Base-by-base conservation (phyloP, 1,284 basidiomycete species). In the Naganishia sp. region DNA sequence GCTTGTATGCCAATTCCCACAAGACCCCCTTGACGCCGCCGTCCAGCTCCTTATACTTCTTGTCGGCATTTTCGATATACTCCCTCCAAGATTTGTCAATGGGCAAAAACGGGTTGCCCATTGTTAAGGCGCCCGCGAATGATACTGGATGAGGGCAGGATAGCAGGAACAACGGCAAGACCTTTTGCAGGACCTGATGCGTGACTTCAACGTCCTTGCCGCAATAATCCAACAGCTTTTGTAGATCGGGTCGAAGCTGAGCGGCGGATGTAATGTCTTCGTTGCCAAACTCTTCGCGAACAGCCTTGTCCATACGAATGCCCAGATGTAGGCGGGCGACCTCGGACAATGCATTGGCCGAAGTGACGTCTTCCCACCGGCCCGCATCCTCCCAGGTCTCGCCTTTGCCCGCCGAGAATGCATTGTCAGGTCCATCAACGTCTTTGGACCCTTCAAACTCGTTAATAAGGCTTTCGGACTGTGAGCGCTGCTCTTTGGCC, bases 71-170 rank as follows among this genome's bases (percentile, higher is more conserved):
- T 43, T 83, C 80, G 28, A 96, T 76, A 78, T 98, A 99, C 31
- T 82, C 80, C 69, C 91, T 85, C 96, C 96, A 99, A 63, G 85
- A 83, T 71, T 92, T 83, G 75, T 98, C 90, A 47, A 99, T 92
- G 0, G 93, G 90, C 45, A 99, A 82, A 71, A 98, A 91, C 51
- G 90, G 88, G 53, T 88, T 93, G 1, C 93, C 92, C 91, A 99
- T 97, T 0, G 87, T 87, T 55, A 96, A 81, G 21, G 96, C 85
- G 10, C 96, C 95, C 0, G 94, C 90, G 73, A 96, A 94, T 2
- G 92, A 91, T 1, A 92, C 94, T 0, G 95, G 95, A 77, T 90
- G 92, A 0, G 94, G 94, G 76, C 95, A 99, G 1, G 87, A 86
- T 23, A 83, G 75, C 46, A 92, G 83, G 76, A 96, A 99, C 0